phyloP scores from a whole-genome alignment of 441 rosid species.

The Populus hybrid region DNA sequence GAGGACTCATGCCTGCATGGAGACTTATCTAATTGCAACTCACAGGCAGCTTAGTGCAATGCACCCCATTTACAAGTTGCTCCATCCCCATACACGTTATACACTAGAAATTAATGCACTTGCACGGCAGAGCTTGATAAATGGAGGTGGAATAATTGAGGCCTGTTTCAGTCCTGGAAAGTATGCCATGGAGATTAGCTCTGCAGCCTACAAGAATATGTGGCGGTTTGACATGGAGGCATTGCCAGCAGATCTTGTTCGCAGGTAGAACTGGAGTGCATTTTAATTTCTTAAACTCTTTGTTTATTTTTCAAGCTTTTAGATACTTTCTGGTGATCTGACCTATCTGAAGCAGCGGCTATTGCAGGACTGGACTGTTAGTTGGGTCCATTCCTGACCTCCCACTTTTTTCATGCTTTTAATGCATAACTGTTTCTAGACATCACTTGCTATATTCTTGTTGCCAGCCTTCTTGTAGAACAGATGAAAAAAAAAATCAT shows the following conservation, averaged over 20 bases:
- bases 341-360: too few species aligned
- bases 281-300: neutral
- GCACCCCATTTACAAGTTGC: slow-evolving; percentile 84
- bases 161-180: slow-evolving; percentile 83
- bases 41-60: slow-evolving; percentile 84
- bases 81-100: slow-evolving; percentile 91
- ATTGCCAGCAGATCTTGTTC: slow-evolving; percentile 88
- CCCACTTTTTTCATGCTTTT: neutral
- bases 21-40: slow-evolving; percentile 81
- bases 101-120: slow-evolving; percentile 88
- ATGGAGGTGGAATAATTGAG: slow-evolving; percentile 91
- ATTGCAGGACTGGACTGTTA: too few species aligned
- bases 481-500: neutral
- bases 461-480: neutral
- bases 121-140: slow-evolving; percentile 82
- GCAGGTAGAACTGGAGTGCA: slow-evolving; percentile 45
- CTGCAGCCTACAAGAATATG: slow-evolving; percentile 71
- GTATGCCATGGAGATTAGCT: slow-evolving; percentile 83
- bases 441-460: neutral
- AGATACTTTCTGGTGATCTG: neutral
- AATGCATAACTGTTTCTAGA: neutral
- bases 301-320: neutral
- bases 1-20: slow-evolving; percentile 91
- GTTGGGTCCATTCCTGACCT: too few species aligned
- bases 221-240: slow-evolving; percentile 96